Evolutionary conservation across 345 rosid genomes (phyloP).

Genomic region (Citrus reticulata): DNA sequence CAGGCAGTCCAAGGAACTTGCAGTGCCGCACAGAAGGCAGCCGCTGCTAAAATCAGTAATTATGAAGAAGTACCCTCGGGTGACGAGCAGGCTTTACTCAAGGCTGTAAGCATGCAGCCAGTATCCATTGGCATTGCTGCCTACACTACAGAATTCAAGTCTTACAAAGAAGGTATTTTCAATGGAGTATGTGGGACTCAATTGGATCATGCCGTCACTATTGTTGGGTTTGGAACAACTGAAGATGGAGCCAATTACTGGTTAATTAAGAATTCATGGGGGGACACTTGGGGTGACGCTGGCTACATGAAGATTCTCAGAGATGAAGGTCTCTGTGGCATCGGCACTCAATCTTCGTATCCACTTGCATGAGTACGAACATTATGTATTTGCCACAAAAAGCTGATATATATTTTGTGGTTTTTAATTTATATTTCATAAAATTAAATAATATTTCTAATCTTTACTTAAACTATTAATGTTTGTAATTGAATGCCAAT

Average conservation of each 20-base stretch:
- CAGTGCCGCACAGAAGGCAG: neutral
- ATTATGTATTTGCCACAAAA: too few species aligned
- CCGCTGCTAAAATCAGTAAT: neutral
- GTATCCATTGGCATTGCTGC: constrained; percentile 35
- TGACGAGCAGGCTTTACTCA: constrained; percentile 28
- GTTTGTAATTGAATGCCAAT: too few species aligned
- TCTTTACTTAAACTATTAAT: too few species aligned
- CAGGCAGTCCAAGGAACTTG: neutral
- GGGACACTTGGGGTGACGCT: constrained; percentile 41
- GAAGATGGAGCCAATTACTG: constrained; percentile 38
- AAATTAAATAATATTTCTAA: too few species aligned
- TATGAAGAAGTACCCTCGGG: constrained; percentile 36
- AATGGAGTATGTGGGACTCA: constrained; percentile 25
- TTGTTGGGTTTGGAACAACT: constrained; percentile 40
- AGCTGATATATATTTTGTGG: too few species aligned
- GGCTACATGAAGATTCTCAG: constrained; percentile 50
- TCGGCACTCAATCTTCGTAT: neutral
- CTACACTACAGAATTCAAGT: neutral
- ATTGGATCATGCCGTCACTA: constrained; percentile 40
- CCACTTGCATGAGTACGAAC: neutral
- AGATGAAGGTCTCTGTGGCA: constrained; percentile 3
- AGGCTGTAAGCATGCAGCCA: constrained; percentile 39
- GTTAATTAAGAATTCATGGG: constrained; percentile 62
- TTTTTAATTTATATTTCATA: too few species aligned
- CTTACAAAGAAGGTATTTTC: constrained; percentile 38